A percentile compares a stretch with the other conserved stretches of the same genome.
Evolutionary conservation across 2,329 filamentous ascomycete species (phyloP).

Genomic region (Ascocoryne sarcoides): DNA sequence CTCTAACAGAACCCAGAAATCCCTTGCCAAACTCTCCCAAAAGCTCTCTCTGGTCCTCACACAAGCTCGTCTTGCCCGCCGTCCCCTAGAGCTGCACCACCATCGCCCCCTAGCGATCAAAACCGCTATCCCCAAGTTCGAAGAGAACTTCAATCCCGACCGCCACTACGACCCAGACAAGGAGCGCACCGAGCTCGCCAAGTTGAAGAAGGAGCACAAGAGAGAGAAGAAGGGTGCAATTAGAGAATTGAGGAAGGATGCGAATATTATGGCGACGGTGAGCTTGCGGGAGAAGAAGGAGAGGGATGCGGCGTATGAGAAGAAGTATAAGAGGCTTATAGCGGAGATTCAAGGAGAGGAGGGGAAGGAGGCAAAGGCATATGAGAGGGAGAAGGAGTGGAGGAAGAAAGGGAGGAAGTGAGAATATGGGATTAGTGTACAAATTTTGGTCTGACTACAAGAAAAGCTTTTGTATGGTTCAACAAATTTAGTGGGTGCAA

Average conservation of each 20-base stretch:
- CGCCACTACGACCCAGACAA: conserved; percentile 96
- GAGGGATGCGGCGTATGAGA: conserved; percentile 87
- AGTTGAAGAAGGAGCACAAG: conserved; percentile 86
- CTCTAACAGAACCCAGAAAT: conserved; percentile 20
- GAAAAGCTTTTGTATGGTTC: too few species aligned
- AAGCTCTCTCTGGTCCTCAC: conserved; percentile 47
- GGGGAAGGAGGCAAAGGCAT: conserved; percentile 74
- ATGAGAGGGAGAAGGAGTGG: conserved; percentile 75
- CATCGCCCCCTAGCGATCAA: conserved; percentile 86
- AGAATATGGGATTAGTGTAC: background rate
- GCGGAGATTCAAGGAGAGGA: conserved; percentile 95
- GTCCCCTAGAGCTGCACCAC: conserved; percentile 79
- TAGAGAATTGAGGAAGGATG: conserved; percentile 89
- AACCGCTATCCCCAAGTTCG: conserved; percentile 84
- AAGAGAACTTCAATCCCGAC: conserved; percentile 87
- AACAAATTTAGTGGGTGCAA: too few species aligned
- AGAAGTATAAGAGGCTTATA: conserved; percentile 86
- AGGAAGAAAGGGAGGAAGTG: conserved; percentile 57
- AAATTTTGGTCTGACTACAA: background rate
- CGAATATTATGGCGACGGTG: conserved; percentile 86
- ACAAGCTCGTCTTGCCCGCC: conserved; percentile 56
- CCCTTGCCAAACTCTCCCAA: conserved; percentile 16
- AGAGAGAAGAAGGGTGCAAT: conserved; percentile 90
- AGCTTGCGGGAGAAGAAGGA: conserved; percentile 87
- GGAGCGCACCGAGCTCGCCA: conserved; percentile 76